Conservation (phyloP, 108 stramenopile genomes). For the Aurantiochytrium sp. region DNA sequence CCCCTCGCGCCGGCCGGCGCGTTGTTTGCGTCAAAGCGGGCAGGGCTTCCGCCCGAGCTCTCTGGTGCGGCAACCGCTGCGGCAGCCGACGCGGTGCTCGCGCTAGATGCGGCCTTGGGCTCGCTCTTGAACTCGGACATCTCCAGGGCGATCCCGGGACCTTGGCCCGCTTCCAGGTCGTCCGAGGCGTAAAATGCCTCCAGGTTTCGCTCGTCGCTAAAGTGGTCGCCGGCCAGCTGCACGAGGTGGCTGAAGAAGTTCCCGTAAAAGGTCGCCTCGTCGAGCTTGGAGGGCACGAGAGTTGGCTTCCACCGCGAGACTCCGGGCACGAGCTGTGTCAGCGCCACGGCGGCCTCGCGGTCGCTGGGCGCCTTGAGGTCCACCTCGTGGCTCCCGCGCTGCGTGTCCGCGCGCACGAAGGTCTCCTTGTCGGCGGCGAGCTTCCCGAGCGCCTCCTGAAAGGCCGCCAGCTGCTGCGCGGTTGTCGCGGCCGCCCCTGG, state of each 20-base stretch:
- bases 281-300: background rate
- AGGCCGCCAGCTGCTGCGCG: background rate
- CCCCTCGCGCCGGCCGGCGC: background rate
- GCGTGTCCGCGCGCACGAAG: background rate
- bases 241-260: background rate
- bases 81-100: no score
- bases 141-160: background rate
- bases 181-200: background rate
- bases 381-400: background rate
- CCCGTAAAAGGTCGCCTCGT: background rate
- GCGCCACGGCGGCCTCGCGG: background rate
- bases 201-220: conserved; percentile 22
- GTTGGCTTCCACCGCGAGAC: background rate
- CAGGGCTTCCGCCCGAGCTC: no score
- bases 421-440: background rate
- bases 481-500: background rate
- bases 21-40: background rate
- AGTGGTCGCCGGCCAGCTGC: background rate
- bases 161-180: background rate
- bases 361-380: background rate
- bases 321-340: background rate
- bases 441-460: background rate
- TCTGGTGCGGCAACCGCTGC: no score
- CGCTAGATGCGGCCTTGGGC: no score
- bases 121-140: background rate